A percentile compares a stretch with the other conserved stretches of the same genome.
Conservation (phyloP, 2,329 filamentous ascomycete genomes). For the Westerdykella aurantiaca region DNA sequence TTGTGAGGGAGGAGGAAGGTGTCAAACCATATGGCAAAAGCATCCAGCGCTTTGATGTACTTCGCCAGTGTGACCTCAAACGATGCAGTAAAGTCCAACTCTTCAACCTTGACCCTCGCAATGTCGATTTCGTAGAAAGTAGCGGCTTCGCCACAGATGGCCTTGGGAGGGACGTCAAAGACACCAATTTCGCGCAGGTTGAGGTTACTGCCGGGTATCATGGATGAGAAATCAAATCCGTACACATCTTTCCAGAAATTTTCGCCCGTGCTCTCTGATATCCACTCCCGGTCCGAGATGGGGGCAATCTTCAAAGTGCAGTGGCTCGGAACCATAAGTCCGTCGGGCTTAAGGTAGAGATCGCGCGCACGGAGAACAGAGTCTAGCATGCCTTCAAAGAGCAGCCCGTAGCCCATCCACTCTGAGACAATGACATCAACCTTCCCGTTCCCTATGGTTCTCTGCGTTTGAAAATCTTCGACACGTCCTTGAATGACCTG, state of each 20-base stretch:
- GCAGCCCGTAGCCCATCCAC: conserved; percentile 94
- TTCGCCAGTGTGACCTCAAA: conserved; percentile 59
- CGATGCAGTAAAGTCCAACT: conserved; percentile 67
- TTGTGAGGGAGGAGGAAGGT: conserved; percentile 71
- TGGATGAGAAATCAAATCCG: conserved; percentile 88
- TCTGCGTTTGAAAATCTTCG: conserved; percentile 73
- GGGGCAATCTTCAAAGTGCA: conserved; percentile 78
- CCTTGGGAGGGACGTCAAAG: conserved; percentile 26
- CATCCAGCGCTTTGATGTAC: conserved; percentile 68
- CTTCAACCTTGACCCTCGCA: conserved; percentile 63
- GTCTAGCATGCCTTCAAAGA: conserved; percentile 95
- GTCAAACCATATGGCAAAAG: conserved; percentile 90
- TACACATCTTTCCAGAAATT: conserved; percentile 87
- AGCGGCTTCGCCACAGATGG: conserved; percentile 46
- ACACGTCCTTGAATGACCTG: conserved; percentile 79
- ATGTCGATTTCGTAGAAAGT: conserved; percentile 73
- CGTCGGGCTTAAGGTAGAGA: conserved; percentile 71
- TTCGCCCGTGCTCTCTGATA: conserved; percentile 63
- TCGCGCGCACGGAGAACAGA: conserved; percentile 86
- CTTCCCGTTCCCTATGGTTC: conserved; percentile 41
- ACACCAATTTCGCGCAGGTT: conserved; percentile 49
- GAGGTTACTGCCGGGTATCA: conserved; percentile 76
- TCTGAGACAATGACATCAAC: conserved; percentile 95
- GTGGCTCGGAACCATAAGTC: conserved; percentile 81
- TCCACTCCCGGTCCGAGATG: conserved; percentile 68